Evolutionary conservation across 2,329 filamentous ascomycete species (phyloP).

Genomic region (Escovopsis sp.): DNA sequence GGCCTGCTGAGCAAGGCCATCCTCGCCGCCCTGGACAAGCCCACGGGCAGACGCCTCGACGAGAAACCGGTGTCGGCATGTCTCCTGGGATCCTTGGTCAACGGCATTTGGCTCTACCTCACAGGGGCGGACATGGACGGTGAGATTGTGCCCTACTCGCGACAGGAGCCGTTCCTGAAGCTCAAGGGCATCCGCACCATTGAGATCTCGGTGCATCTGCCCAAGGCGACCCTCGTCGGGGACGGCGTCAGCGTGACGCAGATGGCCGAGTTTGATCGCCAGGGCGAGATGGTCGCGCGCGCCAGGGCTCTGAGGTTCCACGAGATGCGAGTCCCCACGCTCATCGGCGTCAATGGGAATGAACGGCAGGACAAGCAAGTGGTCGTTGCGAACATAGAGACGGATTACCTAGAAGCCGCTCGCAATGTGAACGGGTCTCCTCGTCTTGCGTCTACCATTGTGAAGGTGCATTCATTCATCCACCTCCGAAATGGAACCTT

Average conservation of each 20-base stretch:
- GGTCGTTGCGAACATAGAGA: constrained; percentile 45
- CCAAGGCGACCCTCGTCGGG: constrained; percentile 56
- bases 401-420: constrained; percentile 35
- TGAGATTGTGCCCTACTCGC: background rate
- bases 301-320: constrained; percentile 32
- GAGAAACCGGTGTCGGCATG: background rate
- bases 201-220: constrained; percentile 40
- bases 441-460: no score
- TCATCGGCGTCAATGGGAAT: constrained; percentile 60
- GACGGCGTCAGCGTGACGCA: constrained; percentile 39
- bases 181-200: constrained; percentile 27
- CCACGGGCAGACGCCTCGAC: background rate
- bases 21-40: constrained; percentile 28
- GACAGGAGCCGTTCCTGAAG: constrained; percentile 15
- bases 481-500: no score
- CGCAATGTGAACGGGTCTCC: constrained; percentile 5
- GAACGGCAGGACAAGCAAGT: constrained; percentile 54
- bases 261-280: constrained; percentile 25
- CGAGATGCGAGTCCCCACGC: constrained; percentile 46
- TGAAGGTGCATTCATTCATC: no score
- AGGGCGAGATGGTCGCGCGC: constrained; percentile 11
- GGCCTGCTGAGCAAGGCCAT: constrained; percentile 55
- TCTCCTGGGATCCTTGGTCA: constrained; percentile 7
- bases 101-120: constrained; percentile 19
- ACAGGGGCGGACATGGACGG: constrained; percentile 12